Evolutionary conservation across 257 asterid species (phyloP), one percentile per base, ranked within the genome.

Genomic region (Salvia hispanica): DNA sequence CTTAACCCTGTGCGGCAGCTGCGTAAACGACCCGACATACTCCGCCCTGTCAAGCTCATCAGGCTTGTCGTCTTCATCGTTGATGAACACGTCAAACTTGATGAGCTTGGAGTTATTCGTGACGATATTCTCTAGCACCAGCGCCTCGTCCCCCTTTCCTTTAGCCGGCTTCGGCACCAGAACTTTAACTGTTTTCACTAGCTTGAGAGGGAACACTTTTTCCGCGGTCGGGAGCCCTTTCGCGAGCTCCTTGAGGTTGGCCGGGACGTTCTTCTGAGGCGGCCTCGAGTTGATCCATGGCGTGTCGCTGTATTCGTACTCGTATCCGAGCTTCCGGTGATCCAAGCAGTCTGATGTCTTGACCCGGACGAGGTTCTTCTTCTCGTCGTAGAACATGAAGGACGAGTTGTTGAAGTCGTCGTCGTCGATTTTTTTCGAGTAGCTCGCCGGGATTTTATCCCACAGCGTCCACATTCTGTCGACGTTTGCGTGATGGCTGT

Each of bases 41-140:
- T 50, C 55, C 11, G 55, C 55, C 55, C 55, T 50, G 31, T 50
- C 40, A 2, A 31, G 9, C 61, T 55, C 16, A 40, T 50, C 8
- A 14, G 48, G 44, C 9, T 61, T 73, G 15, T 81, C 90, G 42
- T 86, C 90, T 6, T 86, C 83, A 3, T 78, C 79, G 51, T 78
- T 78, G 1, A 74, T 57, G 16, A 78, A 78, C 39, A 74, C 75
- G 7, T 78, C 83, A 13, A 78, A 74, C 70, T 70, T 78, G 3
- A 25, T 2, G 31, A 25, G 31, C 31, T 25, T 25, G 31, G 2
- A 0, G 31, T 25, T 25, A 25, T 25, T 81, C 13, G 69, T 70
- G 0, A 56, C 45, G 14, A 79, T 72, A 31, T 56, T 34, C 31
- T 79, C 75, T 3, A 79, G 43, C 53, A 64, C 66, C 46, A 79